Percentiles rank a stretch among this genome's conserved stretches.
Conservation (phyloP, 495 filamentous ascomycete genomes). For the Lichenothelia convexa region DNA sequence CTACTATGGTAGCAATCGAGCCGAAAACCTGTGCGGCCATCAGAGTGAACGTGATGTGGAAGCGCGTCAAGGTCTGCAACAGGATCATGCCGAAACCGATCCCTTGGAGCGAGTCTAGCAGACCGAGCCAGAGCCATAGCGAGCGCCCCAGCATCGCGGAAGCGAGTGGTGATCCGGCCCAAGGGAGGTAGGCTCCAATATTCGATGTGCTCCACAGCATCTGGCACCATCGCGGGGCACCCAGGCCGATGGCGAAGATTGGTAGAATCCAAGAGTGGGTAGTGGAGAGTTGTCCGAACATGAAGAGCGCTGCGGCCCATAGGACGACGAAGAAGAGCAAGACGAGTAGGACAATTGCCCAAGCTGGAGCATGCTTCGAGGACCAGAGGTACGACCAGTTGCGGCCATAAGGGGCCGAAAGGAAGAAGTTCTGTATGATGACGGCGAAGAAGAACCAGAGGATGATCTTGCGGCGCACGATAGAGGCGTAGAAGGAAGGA, state of each 20-base stretch:
- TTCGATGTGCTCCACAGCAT: conserved; percentile 43
- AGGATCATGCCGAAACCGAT: conserved; percentile 47
- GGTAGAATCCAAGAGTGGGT: conserved; percentile 46
- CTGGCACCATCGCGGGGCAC: conserved; percentile 45
- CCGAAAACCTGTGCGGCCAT: conserved; percentile 39
- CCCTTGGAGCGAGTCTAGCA: conserved; percentile 43
- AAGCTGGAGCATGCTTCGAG: conserved; percentile 31
- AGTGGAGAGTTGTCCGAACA: conserved; percentile 31
- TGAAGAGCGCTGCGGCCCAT: conserved; percentile 31
- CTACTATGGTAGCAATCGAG: conserved; percentile 35
- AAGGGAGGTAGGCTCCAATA: conserved; percentile 41
- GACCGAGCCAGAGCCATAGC: conserved; percentile 48
- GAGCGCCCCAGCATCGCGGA: conserved; percentile 34
- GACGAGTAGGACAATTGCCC: conserved; percentile 33
- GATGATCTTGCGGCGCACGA: conserved; percentile 40
- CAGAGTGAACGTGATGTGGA: conserved; percentile 38
- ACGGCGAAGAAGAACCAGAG: conserved; percentile 43
- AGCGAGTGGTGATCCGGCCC: conserved; percentile 29
- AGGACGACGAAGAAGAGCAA: conserved; percentile 39
- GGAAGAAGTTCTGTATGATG: conserved; percentile 49
- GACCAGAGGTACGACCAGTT: conserved; percentile 45
- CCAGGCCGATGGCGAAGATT: conserved; percentile 46
- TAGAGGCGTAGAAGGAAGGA: conserved; percentile 37
- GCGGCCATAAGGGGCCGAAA: conserved; percentile 40
- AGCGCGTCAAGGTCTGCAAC: conserved; percentile 40